Conservation (phyloP, 2,329 filamentous ascomycete species). For the Penicillium fuscoglaucum region DNA sequence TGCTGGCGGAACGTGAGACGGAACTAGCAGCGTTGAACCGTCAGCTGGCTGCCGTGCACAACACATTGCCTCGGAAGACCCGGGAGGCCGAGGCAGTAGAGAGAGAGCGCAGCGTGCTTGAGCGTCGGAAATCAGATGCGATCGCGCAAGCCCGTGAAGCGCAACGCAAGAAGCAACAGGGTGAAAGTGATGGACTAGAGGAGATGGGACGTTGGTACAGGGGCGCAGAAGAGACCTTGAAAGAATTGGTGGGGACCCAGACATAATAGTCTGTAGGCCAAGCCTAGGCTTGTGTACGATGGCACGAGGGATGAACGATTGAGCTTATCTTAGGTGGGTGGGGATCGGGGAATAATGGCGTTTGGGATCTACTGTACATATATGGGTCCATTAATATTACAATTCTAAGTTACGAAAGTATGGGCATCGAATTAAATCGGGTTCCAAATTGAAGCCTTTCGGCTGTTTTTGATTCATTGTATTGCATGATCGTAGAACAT, state of each 20-base stretch:
- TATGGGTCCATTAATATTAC: constrained; percentile 1
- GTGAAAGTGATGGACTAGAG: constrained; percentile 49
- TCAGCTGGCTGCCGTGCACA: constrained; percentile 47
- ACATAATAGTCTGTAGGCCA: constrained; percentile 17
- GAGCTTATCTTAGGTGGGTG: constrained; percentile 4
- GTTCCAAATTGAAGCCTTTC: constrained; percentile 39
- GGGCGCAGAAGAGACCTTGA: constrained; percentile 43
- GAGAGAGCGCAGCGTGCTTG: constrained; percentile 44
- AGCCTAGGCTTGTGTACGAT: constrained; percentile 9
- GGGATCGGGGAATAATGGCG: constrained; percentile 21
- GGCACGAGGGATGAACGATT: constrained; percentile 25
- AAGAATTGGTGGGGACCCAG: constrained; percentile 39
- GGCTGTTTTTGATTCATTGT: constrained; percentile 39
- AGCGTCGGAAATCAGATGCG: constrained; percentile 47
- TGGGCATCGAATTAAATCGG: constrained; percentile 18
- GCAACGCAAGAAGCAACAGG: constrained; percentile 44
- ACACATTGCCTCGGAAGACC: constrained; percentile 44
- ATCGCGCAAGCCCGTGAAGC: constrained; percentile 50
- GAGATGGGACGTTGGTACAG: constrained; percentile 50
- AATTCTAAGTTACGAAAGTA: not conserved
- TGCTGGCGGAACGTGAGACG: constrained; percentile 43
- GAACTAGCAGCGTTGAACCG: constrained; percentile 44
- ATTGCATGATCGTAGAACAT: constrained; percentile 45
- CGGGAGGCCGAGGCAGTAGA: constrained; percentile 48
- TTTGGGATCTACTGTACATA: constrained; percentile 25